A percentile compares a stretch with the other conserved stretches of the same genome.
Conservation (phyloP, 2,329 filamentous ascomycete genomes). For the Paracamarosporium sp. region DNA sequence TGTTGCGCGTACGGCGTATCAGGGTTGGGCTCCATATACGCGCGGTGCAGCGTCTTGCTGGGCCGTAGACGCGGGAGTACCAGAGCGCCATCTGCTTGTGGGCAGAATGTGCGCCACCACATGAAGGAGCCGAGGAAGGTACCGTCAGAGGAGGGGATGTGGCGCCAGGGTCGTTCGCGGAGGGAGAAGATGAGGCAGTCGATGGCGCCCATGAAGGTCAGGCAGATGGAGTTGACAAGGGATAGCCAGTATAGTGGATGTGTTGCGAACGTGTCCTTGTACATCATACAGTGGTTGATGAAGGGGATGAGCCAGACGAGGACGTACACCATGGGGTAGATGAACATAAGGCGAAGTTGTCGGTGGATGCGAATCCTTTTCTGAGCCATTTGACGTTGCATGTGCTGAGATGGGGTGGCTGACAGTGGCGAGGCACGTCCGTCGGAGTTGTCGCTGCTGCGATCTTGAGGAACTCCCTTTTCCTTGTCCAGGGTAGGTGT, state of each 20-base stretch:
- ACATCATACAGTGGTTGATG: slow-evolving; percentile 67
- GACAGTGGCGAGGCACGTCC: slow-evolving; percentile 7
- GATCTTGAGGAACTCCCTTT: not conserved
- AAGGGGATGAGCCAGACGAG: slow-evolving; percentile 77
- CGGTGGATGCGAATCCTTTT: slow-evolving; percentile 66
- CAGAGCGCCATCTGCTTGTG: not conserved
- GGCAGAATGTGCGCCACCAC: slow-evolving; percentile 3
- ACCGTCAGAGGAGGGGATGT: slow-evolving; percentile 56
- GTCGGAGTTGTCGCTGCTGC: not conserved
- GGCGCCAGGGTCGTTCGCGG: slow-evolving; percentile 74
- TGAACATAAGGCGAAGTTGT: slow-evolving; percentile 75
- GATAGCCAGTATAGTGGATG: slow-evolving; percentile 65
- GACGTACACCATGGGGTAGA: slow-evolving; percentile 77
- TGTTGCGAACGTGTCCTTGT: slow-evolving; percentile 58
- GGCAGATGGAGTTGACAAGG: slow-evolving; percentile 62
- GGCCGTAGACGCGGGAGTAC: not conserved
- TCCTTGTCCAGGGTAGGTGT: not conserved
- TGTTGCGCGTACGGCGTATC: not conserved
- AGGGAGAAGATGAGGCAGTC: slow-evolving; percentile 73
- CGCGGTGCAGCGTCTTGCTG: slow-evolving; percentile 1
- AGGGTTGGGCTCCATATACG: slow-evolving; percentile 3
- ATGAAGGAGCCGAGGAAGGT: slow-evolving; percentile 49
- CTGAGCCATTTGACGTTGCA: slow-evolving; percentile 18
- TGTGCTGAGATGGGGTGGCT: slow-evolving; percentile 4
- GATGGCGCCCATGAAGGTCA: slow-evolving; percentile 70